A percentile compares a stretch with the other conserved stretches of the same genome.
Conservation (phyloP, 495 filamentous ascomycete species). For the Hypoxylon fuscum region DNA sequence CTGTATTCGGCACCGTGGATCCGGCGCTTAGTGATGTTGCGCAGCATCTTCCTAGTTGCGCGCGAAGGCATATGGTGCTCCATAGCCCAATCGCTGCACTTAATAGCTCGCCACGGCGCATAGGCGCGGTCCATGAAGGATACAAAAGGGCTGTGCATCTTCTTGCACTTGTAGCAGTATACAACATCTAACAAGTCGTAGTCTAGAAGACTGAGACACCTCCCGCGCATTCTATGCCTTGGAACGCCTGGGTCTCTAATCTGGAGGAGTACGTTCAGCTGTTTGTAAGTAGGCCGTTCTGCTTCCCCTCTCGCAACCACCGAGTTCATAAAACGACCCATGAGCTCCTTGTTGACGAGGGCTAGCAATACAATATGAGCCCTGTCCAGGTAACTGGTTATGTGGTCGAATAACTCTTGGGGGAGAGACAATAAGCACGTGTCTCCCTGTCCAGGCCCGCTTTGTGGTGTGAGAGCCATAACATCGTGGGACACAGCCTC, state of each 20-base stretch:
- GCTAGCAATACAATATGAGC: constrained; percentile 24
- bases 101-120: constrained; percentile 16
- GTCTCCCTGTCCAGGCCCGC: neutral
- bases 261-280: constrained; percentile 21
- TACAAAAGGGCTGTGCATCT: constrained; percentile 30
- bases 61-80: constrained; percentile 39
- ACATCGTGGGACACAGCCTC: neutral
- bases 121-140: constrained; percentile 27
- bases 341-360: constrained; percentile 38
- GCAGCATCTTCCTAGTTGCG: constrained; percentile 33
- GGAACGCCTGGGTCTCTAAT: neutral
- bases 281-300: constrained; percentile 9
- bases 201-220: constrained; percentile 23
- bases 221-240: constrained; percentile 29
- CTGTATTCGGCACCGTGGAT: constrained; percentile 32
- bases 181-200: constrained; percentile 32
- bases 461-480: neutral
- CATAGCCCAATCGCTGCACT: constrained; percentile 30
- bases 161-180: constrained; percentile 38
- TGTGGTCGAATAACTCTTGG: constrained; percentile 34
- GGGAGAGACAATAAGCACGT: constrained; percentile 27
- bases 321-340: constrained; percentile 28
- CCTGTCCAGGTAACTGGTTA: constrained; percentile 22
- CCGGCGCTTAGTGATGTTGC: constrained; percentile 32
- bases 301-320: neutral